Evolutionary conservation across 805 yeast species (phyloP), one percentile per base, ranked within the genome.

Genomic region (Kuraishia hungarica): DNA sequence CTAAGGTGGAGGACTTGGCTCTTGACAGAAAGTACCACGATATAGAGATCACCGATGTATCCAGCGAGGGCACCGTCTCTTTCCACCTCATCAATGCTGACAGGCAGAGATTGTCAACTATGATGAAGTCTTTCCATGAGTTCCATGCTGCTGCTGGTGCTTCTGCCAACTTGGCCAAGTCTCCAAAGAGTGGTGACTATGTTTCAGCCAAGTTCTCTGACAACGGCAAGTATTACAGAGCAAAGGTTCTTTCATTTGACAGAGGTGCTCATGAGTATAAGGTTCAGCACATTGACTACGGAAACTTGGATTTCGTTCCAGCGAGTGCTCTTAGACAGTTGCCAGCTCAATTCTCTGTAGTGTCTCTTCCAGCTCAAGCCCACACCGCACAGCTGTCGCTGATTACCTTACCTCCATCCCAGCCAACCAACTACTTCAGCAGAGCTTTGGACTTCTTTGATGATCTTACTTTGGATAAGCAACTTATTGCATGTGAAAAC

Each of bases 201-300:
- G 85, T 84, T 21, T 78, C 82, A 35, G 83, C 81, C 53, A 77
- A 76, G 57, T 77, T 75, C 58, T 68, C 75, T 6, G 81, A 79
- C 52, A 77, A 79, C 60, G 78, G 79, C 47, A 80, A 79, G 61
- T 83, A 66, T 62, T 82, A 78, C 70, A 79, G 92, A 61, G 90
- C 84, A 7, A 73, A 68, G 56, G 80, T 85, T 50, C 53, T 76
- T 20, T 66, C 71, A 24, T 70, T 71, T 55, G 85, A 82, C 59
- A 77, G 75, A 58, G 56, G 71, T 15, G 61, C 75, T 20, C 69
- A 68, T 55, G 67, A 68, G 54, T 80, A 68, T 62, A 77, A 76
- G 54, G 83, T 86, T 29, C 77, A 77, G 60, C 82, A 83, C 57
- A 67, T 85, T 51, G 92, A 86, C 64, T 81, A 79, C 57, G 91